Conservation (phyloP, 2,329 filamentous ascomycete genomes). For the Akanthomyces muscarius region DNA sequence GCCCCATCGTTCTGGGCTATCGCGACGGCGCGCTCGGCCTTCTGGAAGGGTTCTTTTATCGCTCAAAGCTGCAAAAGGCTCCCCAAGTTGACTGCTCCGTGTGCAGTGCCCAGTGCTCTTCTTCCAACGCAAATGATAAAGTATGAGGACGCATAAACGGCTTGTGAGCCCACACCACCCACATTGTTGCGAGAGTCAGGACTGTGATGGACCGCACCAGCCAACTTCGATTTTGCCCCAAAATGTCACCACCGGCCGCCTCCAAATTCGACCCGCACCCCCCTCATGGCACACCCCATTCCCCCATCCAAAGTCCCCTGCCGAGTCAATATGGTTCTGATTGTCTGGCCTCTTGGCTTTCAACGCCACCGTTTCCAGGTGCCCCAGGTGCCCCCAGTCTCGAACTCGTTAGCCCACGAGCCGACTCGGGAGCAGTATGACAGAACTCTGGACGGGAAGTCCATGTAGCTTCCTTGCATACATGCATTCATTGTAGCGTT, state of each 20-base stretch:
- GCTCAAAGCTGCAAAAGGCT: neutral
- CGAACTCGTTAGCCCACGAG: slow-evolving; percentile 12
- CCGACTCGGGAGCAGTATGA: slow-evolving; percentile 15
- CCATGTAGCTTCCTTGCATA: slow-evolving; percentile 1
- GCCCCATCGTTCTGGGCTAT: neutral
- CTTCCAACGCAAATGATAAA: neutral
- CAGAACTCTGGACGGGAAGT: neutral
- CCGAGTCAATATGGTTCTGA: slow-evolving; percentile 13
- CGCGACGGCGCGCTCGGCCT: neutral
- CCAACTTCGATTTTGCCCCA: neutral
- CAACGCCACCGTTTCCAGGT: slow-evolving; percentile 16
- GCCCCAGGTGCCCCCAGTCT: slow-evolving; percentile 14
- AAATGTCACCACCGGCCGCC: neutral
- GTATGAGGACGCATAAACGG: neutral
- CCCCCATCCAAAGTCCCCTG: slow-evolving; percentile 14
- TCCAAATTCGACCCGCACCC: slow-evolving; percentile 4
- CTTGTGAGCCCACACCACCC: neutral
- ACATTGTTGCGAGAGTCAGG: neutral
- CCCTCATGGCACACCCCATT: neutral
- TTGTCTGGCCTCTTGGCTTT: slow-evolving; percentile 17
- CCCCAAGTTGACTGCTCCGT: neutral
- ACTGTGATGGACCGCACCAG: neutral
- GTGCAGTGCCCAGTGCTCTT: neutral
- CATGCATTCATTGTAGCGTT: slow-evolving; percentile 8
- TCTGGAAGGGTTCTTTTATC: neutral